Conservation (phyloP, 1,284 basidiomycete species). For the Pseudozyma thailandica region DNA sequence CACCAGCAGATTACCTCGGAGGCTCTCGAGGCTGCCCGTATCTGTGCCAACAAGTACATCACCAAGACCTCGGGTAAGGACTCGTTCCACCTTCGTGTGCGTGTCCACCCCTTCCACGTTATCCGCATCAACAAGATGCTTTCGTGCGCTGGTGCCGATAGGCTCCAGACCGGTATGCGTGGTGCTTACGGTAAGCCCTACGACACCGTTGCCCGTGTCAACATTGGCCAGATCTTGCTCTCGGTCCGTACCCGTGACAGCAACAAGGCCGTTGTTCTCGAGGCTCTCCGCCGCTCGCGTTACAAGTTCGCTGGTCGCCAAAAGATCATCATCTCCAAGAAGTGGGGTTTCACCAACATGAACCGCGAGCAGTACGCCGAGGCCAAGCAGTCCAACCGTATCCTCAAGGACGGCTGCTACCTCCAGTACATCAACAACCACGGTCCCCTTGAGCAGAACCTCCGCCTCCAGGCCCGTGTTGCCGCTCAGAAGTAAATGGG, state of each 20-base stretch:
- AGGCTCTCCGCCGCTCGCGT: conserved; percentile 85
- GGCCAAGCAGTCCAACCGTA: conserved; percentile 79
- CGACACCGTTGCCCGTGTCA: conserved; percentile 91
- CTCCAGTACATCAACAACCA: conserved; percentile 67
- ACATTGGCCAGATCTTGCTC: conserved; percentile 97
- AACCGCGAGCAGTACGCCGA: conserved; percentile 87
- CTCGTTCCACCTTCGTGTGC: conserved; percentile 97
- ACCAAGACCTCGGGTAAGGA: conserved; percentile 98
- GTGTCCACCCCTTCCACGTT: conserved; percentile 98
- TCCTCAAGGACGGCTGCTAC: conserved; percentile 67
- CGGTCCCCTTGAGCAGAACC: conserved; percentile 65
- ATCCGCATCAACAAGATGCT: conserved; percentile 99
- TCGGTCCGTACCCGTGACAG: conserved; percentile 92
- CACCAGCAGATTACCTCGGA: conserved; percentile 97
- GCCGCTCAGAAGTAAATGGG: conserved; percentile 63
- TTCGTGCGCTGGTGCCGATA: conserved; percentile 98
- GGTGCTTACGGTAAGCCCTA: conserved; percentile 99
- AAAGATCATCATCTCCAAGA: conserved; percentile 87
- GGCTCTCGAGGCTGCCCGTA: conserved; percentile 97
- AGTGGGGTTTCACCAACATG: conserved; percentile 90
- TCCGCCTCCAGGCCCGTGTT: conserved; percentile 64
- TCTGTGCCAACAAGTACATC: conserved; percentile 99
- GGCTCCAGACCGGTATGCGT: conserved; percentile 96
- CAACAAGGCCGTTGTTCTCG: conserved; percentile 89
- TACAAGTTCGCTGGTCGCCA: conserved; percentile 99